Conservation (phyloP, 2,329 filamentous ascomycete genomes). For the Nannizziopsis arthrosporioides region DNA sequence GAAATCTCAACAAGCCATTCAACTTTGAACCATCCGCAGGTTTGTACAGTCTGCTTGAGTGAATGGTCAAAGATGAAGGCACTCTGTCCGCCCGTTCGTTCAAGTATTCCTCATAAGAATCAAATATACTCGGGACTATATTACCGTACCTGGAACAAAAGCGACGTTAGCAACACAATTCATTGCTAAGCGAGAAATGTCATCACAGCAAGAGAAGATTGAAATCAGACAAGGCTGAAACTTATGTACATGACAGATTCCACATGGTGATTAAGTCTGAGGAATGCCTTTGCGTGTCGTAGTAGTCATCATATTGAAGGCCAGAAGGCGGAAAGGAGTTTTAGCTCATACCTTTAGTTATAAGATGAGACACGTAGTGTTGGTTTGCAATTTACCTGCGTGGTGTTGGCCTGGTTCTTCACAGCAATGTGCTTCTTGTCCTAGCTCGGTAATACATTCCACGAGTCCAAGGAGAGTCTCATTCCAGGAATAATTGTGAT, state of each 20-base stretch:
- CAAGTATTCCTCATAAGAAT: slow-evolving; percentile 49
- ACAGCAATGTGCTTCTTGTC: too few species aligned
- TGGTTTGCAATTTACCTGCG: neutral
- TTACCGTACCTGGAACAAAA: slow-evolving; percentile 9
- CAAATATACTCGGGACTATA: slow-evolving; percentile 3
- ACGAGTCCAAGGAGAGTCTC: too few species aligned
- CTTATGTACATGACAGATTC: slow-evolving; percentile 50
- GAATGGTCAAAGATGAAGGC: slow-evolving; percentile 42
- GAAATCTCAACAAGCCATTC: slow-evolving; percentile 57
- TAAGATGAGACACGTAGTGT: neutral
- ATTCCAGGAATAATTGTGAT: too few species aligned
- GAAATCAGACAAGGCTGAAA: slow-evolving; percentile 59
- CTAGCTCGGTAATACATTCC: too few species aligned
- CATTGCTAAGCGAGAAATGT: neutral
- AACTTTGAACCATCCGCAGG: slow-evolving; percentile 43
- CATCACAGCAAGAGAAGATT: slow-evolving; percentile 12
- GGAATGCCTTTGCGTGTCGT: slow-evolving; percentile 58
- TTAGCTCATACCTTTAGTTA: slow-evolving; percentile 33
- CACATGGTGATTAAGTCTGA: slow-evolving; percentile 54
- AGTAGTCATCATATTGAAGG: slow-evolving; percentile 46
- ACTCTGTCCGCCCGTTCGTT: slow-evolving; percentile 61
- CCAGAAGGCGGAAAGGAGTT: slow-evolving; percentile 12
- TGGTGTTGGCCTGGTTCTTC: neutral
- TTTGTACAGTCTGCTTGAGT: slow-evolving; percentile 51
- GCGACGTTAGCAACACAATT: slow-evolving; percentile 14